These are phyloP conservation scores for Clonostachys byssicola DNA, from an alignment of 2,329 filamentous ascomycete genomes.

Conservation along the genomic window DNA sequence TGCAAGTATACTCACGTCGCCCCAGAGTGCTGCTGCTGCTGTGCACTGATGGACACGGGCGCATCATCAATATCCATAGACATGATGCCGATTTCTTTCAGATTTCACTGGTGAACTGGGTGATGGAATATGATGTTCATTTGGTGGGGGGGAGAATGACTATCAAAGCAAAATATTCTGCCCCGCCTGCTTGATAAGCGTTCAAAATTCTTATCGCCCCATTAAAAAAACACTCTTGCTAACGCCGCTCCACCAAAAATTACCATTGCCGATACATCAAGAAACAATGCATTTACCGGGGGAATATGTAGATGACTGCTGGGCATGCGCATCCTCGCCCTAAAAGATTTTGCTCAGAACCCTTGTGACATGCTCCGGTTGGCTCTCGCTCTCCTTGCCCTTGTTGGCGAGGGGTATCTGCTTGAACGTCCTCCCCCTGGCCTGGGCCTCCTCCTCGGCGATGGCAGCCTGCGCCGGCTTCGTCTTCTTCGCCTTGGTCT, in stretches of 20 bases:
- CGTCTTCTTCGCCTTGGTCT: constrained; percentile 45
- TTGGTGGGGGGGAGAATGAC: not conserved
- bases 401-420: constrained; percentile 59
- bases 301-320: too few relatives aligned
- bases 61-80: constrained; percentile 40
- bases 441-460: constrained; percentile 17
- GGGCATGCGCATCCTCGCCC: too few relatives aligned
- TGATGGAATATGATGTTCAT: not conserved
- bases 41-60: constrained; percentile 29
- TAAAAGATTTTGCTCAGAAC: constrained; percentile 64
- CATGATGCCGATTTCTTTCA: constrained; percentile 16
- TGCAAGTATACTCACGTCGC: constrained; percentile 30
- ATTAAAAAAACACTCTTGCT: too few relatives aligned
- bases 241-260: too few relatives aligned
- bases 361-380: constrained; percentile 52
- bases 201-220: constrained; percentile 6
- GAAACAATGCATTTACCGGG: too few relatives aligned
- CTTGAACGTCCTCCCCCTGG: constrained; percentile 47
- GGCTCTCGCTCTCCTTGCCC: constrained; percentile 33
- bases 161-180: constrained; percentile 6
- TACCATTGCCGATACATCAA: too few relatives aligned
- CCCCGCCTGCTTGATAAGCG: constrained; percentile 9
- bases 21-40: constrained; percentile 22
- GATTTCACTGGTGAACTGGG: not conserved
- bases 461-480: constrained; percentile 10